Percentiles rank a stretch among this genome's conserved stretches.
These are phyloP conservation scores for Stentor coeruleus DNA, from an alignment of 73 alveolate species.

Conservation along the genomic window DNA sequence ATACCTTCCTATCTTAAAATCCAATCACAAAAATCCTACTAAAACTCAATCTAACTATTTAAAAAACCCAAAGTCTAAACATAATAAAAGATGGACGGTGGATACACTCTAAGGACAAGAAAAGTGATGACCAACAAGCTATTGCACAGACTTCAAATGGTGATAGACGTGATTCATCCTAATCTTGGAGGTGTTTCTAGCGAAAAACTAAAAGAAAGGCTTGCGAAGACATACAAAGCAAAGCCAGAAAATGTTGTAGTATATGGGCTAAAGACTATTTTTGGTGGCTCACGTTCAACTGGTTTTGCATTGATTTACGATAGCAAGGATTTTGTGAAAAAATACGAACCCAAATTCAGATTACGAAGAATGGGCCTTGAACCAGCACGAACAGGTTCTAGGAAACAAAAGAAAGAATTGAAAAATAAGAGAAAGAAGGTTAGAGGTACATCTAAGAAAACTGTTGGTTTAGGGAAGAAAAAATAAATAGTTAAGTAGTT, in stretches of 20 bases:
- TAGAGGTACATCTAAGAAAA: neutral
- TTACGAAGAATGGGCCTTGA: neutral
- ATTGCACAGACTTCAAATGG: neutral
- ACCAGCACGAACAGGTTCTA: neutral
- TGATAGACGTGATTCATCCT: conserved; percentile 1
- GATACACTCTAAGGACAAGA: neutral
- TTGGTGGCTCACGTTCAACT: neutral
- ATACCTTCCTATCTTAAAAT: no score
- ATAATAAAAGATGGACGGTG: neutral
- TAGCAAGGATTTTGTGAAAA: neutral
- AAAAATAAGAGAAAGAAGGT: neutral
- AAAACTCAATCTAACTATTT: no score
- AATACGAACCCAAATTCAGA: neutral
- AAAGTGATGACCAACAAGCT: neutral
- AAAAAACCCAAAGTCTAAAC: no score
- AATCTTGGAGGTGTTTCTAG: neutral
- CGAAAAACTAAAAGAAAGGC: neutral
- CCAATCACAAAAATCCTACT: no score
- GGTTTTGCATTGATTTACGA: neutral
- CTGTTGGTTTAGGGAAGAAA: neutral
- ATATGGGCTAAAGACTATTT: neutral
- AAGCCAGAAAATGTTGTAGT: neutral
- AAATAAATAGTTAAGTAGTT: no score
- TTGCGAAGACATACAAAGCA: neutral
- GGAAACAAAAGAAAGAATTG: neutral